Conservation (phyloP, 805 yeast genomes). For the Pichia kluyveri region DNA sequence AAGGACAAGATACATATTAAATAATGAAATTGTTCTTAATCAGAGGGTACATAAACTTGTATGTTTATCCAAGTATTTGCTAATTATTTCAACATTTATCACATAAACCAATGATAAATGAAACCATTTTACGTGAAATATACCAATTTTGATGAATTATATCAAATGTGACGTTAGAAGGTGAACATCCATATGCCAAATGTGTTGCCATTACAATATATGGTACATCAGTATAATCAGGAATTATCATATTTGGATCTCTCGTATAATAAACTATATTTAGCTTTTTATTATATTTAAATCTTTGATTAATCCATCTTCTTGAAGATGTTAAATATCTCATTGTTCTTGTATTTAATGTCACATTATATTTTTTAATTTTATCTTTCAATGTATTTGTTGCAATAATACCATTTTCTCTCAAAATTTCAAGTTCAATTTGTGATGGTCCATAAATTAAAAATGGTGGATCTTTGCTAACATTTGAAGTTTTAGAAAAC, state of each 20-base stretch:
- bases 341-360: conserved; percentile 23
- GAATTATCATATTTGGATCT: conserved; percentile 21
- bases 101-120: conserved; percentile 18
- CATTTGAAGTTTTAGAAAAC: conserved; percentile 1
- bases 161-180: conserved; percentile 17
- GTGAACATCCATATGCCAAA: conserved; percentile 17
- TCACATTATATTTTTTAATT: conserved; percentile 16
- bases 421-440: conserved; percentile 22
- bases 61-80: not conserved
- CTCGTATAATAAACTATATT: conserved; percentile 20
- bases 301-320: conserved; percentile 26
- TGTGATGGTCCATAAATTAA: conserved; percentile 27
- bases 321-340: conserved; percentile 23
- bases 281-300: conserved; percentile 14
- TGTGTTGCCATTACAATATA: conserved; percentile 25
- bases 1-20: too few species aligned
- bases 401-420: conserved; percentile 20
- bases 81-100: conserved; percentile 9
- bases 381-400: conserved; percentile 20
- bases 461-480: conserved; percentile 17
- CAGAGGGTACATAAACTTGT: too few species aligned
- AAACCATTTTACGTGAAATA: conserved; percentile 22
- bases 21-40: too few species aligned
- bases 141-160: conserved; percentile 23
- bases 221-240: conserved; percentile 22